Evolutionary conservation across 345 rosid genomes (phyloP).

Genomic region (Salix exigua): DNA sequence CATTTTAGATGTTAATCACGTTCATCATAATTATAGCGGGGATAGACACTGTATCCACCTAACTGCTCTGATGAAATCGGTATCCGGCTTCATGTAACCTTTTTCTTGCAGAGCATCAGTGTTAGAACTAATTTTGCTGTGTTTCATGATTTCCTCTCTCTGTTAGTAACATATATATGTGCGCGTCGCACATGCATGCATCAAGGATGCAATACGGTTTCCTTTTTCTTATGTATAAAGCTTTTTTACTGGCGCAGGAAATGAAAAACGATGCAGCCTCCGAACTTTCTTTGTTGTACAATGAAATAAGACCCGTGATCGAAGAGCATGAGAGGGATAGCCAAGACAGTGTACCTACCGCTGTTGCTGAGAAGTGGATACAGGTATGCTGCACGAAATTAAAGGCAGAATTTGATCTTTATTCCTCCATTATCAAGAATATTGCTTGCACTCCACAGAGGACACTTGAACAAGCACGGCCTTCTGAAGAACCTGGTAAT

Average conservation of each 20-base stretch:
- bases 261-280: conserved; percentile 60
- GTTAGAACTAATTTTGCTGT: neutral
- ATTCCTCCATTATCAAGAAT: conserved; percentile 64
- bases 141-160: neutral
- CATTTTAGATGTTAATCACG: neutral
- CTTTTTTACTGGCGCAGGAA: conserved; percentile 42
- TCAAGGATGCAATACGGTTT: neutral
- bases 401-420: conserved; percentile 83
- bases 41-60: neutral
- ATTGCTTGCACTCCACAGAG: conserved; percentile 49
- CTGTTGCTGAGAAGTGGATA: conserved; percentile 97
- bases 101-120: too few species aligned
- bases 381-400: conserved; percentile 72
- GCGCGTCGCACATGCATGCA: neutral
- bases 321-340: conserved; percentile 95
- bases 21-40: neutral
- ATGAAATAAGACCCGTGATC: conserved; percentile 83
- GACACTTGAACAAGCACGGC: conserved; percentile 25
- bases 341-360: conserved; percentile 86
- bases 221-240: neutral
- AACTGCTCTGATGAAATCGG: too few species aligned
- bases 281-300: conserved; percentile 53
- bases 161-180: neutral
- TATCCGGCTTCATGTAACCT: too few species aligned
- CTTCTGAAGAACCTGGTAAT: conserved; percentile 15